phyloP scores from a whole-genome alignment of 2,329 filamentous ascomycete species.

The Colletotrichum viniferum region DNA sequence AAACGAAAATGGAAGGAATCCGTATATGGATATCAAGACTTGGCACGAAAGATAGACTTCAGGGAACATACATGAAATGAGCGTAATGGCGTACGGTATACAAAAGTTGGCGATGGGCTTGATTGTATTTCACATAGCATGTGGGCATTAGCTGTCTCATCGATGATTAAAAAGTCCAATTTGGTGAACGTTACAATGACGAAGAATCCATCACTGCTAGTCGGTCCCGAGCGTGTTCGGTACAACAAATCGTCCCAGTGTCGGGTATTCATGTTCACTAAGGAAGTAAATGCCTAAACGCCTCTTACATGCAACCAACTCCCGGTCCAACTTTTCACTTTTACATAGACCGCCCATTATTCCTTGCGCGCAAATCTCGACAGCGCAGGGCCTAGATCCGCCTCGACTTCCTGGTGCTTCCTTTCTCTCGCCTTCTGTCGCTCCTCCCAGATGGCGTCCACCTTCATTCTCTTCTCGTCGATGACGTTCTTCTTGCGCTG shows the following conservation, averaged over 20 bases:
- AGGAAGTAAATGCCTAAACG: conserved; percentile 22
- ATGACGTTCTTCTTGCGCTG: conserved; percentile 92
- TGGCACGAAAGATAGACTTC: background rate
- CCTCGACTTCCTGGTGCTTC: conserved; percentile 66
- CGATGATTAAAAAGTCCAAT: background rate
- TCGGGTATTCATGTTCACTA: conserved; percentile 24
- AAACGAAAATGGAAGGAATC: conserved; percentile 27
- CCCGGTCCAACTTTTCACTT: conserved; percentile 14
- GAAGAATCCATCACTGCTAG: background rate
- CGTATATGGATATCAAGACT: background rate
- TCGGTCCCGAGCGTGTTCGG: background rate
- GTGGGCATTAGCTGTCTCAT: background rate
- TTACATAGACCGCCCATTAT: conserved; percentile 31
- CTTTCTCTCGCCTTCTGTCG: conserved; percentile 70
- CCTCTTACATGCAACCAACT: conserved; percentile 23
- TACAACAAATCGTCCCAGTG: background rate
- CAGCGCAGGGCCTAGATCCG: conserved; percentile 83
- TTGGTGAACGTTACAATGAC: background rate
- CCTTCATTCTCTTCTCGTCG: conserved; percentile 88
- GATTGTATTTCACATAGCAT: conserved; percentile 1
- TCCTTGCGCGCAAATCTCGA: conserved; percentile 82
- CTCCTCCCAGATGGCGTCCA: conserved; percentile 81
- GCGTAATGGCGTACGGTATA: conserved; percentile 16
- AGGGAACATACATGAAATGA: conserved; percentile 7
- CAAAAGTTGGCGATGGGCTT: conserved; percentile 13